Conservation (phyloP, 441 rosid genomes). For the Gossypium armourianum region DNA sequence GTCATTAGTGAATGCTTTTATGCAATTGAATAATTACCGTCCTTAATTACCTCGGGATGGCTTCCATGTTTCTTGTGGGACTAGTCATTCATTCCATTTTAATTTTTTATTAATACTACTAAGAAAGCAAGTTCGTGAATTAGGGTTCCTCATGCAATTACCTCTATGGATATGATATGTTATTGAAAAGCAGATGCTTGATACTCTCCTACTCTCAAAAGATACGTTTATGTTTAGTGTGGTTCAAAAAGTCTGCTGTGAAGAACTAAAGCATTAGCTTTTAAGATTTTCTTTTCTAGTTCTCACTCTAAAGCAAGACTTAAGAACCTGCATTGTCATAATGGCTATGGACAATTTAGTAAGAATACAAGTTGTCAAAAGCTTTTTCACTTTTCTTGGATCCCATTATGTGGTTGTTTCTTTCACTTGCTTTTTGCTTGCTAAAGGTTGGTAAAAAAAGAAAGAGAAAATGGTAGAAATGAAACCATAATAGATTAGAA, state of each 20-base stretch:
- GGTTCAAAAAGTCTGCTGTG: neutral
- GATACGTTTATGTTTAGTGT: neutral
- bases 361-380: neutral
- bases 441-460: neutral
- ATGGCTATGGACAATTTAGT: neutral
- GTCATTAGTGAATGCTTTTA: neutral
- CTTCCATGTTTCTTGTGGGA: neutral
- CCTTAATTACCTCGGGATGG: neutral
- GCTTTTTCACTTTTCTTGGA: neutral
- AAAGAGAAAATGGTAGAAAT: neutral
- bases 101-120: neutral
- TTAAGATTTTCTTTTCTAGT: neutral
- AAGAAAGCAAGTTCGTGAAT: neutral
- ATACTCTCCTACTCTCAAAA: neutral
- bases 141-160: neutral
- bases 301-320: neutral
- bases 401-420: neutral
- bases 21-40: neutral
- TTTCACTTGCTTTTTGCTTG: neutral
- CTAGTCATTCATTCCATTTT: neutral
- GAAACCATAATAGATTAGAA: neutral
- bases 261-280: neutral
- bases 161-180: neutral
- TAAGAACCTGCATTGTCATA: neutral
- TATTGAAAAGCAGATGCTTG: neutral